phyloP scores from a whole-genome alignment of 2,329 filamentous ascomycete species.

The Tympanopsis confertula region DNA sequence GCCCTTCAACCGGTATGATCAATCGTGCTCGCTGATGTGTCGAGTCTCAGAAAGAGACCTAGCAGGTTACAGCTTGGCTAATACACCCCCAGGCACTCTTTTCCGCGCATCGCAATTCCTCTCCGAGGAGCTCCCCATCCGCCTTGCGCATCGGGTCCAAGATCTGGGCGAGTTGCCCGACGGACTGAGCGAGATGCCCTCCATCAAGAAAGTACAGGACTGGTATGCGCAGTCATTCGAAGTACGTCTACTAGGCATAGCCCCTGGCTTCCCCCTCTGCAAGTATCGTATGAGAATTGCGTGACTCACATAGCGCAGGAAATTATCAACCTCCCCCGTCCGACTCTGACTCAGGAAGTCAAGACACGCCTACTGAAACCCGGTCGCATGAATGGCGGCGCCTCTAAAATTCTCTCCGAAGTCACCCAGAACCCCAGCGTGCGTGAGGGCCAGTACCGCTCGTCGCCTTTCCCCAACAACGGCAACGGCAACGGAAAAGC shows the following conservation, averaged over 20 bases:
- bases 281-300: too few relatives aligned
- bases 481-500: slow-evolving; percentile 23
- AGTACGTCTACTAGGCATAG: slow-evolving; percentile 39
- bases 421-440: slow-evolving; percentile 86
- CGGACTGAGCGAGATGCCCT: slow-evolving; percentile 95
- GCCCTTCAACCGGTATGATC: slow-evolving; percentile 69
- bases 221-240: slow-evolving; percentile 99
- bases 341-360: slow-evolving; percentile 63
- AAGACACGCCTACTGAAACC: slow-evolving; percentile 49
- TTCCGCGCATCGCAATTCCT: slow-evolving; percentile 98
- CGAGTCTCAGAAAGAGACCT: slow-evolving; percentile 1
- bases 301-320: slow-evolving; percentile 47
- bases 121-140: slow-evolving; percentile 93
- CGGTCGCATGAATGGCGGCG: slow-evolving; percentile 28
- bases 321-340: slow-evolving; percentile 76
- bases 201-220: slow-evolving; percentile 85
- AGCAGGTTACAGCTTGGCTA: slow-evolving; percentile 1
- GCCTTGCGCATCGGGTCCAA: slow-evolving; percentile 88
- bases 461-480: slow-evolving; percentile 29
- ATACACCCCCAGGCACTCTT: slow-evolving; percentile 57
- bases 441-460: slow-evolving; percentile 57
- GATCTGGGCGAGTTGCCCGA: slow-evolving; percentile 87
- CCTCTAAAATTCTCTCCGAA: slow-evolving; percentile 62
- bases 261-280: too few relatives aligned
- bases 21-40: background rate